Base-by-base conservation (phyloP, 73 alveolate genomes). In the Paramecium sexaurelia region DNA sequence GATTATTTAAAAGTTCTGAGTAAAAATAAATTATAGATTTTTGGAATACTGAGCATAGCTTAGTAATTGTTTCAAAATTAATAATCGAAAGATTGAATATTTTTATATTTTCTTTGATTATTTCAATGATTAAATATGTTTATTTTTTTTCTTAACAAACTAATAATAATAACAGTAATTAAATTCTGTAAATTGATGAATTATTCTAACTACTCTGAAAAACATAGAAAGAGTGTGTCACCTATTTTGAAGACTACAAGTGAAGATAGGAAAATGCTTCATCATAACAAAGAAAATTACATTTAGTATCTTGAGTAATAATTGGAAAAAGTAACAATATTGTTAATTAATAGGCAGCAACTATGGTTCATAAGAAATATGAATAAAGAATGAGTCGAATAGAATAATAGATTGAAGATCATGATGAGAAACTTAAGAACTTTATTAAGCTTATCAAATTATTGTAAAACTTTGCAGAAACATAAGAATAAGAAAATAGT, bases 391-490 rank as follows among this genome's bases (percentile, higher is more conserved):
- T 75, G 73, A 75, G 51, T 19, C 22, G 43, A 37, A 20, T 75
- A 22, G 89, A 75, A 37, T 8, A 75, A 32, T 17, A 2, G 5
- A 19, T 75, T 27, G 41, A 75, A 19, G 89, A 39, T 4, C 89
- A 75, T 37, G 89, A 75, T 19, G 89, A 75, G 7, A 39, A 75
- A 24, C 20, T 75, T n/a, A 17, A 35, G 47, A 75, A 75, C 20
- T 75, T 75, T 19, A 32, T 75, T 4, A 75, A 75, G 73, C 37
- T 75, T 8, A 39, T 75, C 0, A 39, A 75, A 39, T 39, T 75
- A 24, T 15, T 75, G 33, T 43, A 75, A 36, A 27, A 75, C 19
- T 75, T 75, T 75, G 89, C 89, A 37, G 89, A 75, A 75, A 20
- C 89, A 36, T 36, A 75, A 75, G 89, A 75, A 75, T 75, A 33